These are phyloP conservation scores for Colletotrichum graminicola DNA, from an alignment of 2,329 filamentous ascomycete species.

Conservation along the genomic window DNA sequence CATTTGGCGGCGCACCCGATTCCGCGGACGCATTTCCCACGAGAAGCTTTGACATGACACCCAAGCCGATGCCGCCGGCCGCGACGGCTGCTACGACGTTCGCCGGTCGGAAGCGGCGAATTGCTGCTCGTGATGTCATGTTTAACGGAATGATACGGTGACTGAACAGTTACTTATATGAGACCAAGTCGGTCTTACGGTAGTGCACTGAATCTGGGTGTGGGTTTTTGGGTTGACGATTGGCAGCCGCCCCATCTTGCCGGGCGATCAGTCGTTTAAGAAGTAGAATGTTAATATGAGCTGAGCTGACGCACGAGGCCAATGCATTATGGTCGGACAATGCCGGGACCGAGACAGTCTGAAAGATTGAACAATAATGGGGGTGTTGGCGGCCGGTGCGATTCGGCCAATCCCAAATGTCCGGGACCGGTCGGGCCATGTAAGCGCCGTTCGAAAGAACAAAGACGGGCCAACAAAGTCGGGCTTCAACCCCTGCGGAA, in stretches of 20 bases:
- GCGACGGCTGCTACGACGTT: constrained; percentile 45
- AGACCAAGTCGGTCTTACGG: not conserved
- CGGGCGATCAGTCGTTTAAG: constrained; percentile 4
- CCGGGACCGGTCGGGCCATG: constrained; percentile 27
- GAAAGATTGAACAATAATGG: constrained; percentile 16
- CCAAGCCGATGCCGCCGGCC: constrained; percentile 26
- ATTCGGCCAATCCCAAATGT: constrained; percentile 41
- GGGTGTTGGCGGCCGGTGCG: constrained; percentile 16
- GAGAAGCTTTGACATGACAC: constrained; percentile 44
- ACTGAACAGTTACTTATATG: not conserved
- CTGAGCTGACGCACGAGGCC: not conserved
- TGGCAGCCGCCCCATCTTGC: not conserved
- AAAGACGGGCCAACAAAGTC: not conserved
- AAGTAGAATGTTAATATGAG: not conserved
- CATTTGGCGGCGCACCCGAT: constrained; percentile 28
- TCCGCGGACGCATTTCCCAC: constrained; percentile 42
- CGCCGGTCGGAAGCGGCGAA: constrained; percentile 41
- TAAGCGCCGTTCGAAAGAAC: not conserved
- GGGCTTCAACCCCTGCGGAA: no score
- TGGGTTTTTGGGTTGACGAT: not conserved
- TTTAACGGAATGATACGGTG: not conserved
- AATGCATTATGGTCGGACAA: not conserved
- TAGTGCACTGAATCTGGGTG: constrained; percentile 2
- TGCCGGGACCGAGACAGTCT: constrained; percentile 17
- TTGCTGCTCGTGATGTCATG: constrained; percentile 27